These are phyloP conservation scores for Thinopyrum elongatum DNA, from an alignment of 176 grass and related monocot species.

Conservation along the genomic window DNA sequence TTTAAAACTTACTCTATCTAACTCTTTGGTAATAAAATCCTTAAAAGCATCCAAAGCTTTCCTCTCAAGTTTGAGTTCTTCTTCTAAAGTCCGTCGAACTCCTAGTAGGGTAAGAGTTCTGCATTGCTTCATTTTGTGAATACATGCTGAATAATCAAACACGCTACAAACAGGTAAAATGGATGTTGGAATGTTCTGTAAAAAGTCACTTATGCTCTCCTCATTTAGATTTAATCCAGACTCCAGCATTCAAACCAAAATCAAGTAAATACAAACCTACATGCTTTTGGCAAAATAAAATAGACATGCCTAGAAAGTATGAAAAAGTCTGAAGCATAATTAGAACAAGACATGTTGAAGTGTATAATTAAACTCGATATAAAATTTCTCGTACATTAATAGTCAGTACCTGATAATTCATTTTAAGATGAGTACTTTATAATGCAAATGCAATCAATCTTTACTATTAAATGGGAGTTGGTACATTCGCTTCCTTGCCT, in stretches of 20 bases:
- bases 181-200: background rate
- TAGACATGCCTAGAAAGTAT: background rate
- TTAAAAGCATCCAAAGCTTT: constrained; percentile 85
- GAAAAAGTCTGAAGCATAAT: background rate
- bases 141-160: constrained; percentile 22
- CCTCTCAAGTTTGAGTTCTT: constrained; percentile 76
- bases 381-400: background rate
- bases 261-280: constrained; percentile 21
- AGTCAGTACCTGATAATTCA: background rate
- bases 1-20: constrained; percentile 57
- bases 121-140: constrained; percentile 45
- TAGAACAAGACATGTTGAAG: background rate
- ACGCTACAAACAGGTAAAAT: constrained; percentile 12
- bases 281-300: background rate
- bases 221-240: background rate
- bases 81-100: constrained; percentile 86
- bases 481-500: too few species aligned
- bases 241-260: constrained; percentile 23
- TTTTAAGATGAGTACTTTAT: background rate
- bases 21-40: constrained; percentile 58
- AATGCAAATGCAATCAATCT: background rate
- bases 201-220: background rate
- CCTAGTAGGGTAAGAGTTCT: constrained; percentile 78
- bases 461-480: too few species aligned
- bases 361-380: background rate